A percentile compares a stretch with the other conserved stretches of the same genome.
These are phyloP conservation scores for Barnettozyma pratensis DNA, from an alignment of 805 yeast genomes.

Conservation along the genomic window DNA sequence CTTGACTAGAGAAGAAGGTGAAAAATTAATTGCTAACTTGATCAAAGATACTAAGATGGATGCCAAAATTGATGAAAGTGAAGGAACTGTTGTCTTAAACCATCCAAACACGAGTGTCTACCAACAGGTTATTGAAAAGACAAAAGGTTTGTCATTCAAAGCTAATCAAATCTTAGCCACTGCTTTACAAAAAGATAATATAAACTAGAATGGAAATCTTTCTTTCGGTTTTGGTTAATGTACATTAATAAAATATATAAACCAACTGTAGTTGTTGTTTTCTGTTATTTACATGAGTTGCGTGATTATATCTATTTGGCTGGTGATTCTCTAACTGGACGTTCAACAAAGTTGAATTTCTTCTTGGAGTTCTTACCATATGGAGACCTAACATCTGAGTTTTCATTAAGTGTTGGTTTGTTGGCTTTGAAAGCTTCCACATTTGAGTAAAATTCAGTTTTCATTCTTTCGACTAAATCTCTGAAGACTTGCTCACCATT, in stretches of 20 bases:
- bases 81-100: conserved; percentile 47
- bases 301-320: neutral
- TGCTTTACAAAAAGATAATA: conserved; percentile 28
- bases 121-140: conserved; percentile 64
- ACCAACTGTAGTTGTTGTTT: neutral
- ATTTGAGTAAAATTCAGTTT: conserved; percentile 36
- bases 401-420: conserved; percentile 14
- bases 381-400: conserved; percentile 16
- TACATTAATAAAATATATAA: conserved; percentile 2
- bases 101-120: conserved; percentile 51
- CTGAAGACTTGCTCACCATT: conserved; percentile 51
- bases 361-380: conserved; percentile 16
- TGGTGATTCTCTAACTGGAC: conserved; percentile 11
- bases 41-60: conserved; percentile 46
- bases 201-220: conserved; percentile 10
- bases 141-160: conserved; percentile 59
- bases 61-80: conserved; percentile 48
- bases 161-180: conserved; percentile 51
- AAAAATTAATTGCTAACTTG: conserved; percentile 46
- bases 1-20: conserved; percentile 41
- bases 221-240: neutral
- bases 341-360: conserved; percentile 17
- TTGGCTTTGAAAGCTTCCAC: conserved; percentile 13
- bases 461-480: conserved; percentile 56
- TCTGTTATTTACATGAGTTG: neutral